Evolutionary conservation across 345 rosid species (phyloP).

Genomic region (Cardamine resedifolia): DNA sequence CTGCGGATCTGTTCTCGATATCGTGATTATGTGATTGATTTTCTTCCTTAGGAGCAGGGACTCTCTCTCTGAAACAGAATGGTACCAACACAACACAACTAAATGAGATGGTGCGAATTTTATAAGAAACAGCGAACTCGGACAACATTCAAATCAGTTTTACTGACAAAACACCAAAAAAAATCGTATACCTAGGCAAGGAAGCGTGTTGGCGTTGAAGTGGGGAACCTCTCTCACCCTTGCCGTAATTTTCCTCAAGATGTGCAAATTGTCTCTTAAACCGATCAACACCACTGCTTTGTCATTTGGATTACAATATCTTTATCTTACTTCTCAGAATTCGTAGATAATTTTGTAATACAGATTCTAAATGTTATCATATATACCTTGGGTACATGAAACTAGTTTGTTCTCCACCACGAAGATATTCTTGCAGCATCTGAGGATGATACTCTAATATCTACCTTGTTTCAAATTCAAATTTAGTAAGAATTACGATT

Average conservation of each 20-base stretch:
- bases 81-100: conserved; percentile 11
- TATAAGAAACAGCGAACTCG: background rate
- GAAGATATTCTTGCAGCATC: conserved; percentile 92
- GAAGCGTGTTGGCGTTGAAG: conserved; percentile 94
- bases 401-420: conserved; percentile 94
- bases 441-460: conserved; percentile 97
- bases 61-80: conserved; percentile 66
- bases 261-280: conserved; percentile 98
- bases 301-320: background rate
- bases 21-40: conserved; percentile 33
- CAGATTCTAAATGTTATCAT: background rate
- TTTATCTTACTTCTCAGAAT: background rate
- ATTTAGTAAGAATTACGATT: background rate
- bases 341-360: background rate
- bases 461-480: conserved; percentile 43
- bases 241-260: conserved; percentile 84
- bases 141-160: background rate
- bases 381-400: conserved; percentile 97
- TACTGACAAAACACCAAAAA: background rate
- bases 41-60: conserved; percentile 66
- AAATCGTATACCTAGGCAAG: conserved; percentile 67
- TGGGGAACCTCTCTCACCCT: conserved; percentile 76
- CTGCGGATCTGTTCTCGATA: conserved; percentile 45
- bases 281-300: conserved; percentile 89
- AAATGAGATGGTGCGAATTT: conserved; percentile 2